Conservation (phyloP, 768 basidiomycete genomes). For the Phaeolepiota aurea region DNA sequence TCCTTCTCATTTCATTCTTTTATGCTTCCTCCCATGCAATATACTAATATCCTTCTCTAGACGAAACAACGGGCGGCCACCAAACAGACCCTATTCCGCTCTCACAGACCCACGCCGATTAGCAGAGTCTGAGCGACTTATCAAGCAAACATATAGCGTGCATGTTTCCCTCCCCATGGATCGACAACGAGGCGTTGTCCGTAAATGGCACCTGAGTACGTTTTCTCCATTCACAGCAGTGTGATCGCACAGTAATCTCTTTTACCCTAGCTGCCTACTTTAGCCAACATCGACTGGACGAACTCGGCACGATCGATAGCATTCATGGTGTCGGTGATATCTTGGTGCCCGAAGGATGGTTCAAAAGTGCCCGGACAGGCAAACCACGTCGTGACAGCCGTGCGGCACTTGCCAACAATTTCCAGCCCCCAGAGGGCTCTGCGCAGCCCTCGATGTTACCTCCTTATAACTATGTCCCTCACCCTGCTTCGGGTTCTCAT, state of each 20-base stretch:
- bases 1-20: background rate
- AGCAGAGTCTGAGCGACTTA: slow-evolving; percentile 52
- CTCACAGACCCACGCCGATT: slow-evolving; percentile 25
- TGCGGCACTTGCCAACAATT: slow-evolving; percentile 21
- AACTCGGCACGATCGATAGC: slow-evolving; percentile 62
- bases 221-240: no score
- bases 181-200: slow-evolving; percentile 39
- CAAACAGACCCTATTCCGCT: slow-evolving; percentile 22
- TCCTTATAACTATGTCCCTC: slow-evolving; percentile 11
- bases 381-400: slow-evolving; percentile 50
- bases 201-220: slow-evolving; percentile 84
- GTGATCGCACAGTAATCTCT: no score
- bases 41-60: background rate
- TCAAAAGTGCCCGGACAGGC: slow-evolving; percentile 67
- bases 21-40: background rate
- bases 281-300: slow-evolving; percentile 67
- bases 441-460: slow-evolving; percentile 16
- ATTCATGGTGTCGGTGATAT: slow-evolving; percentile 60
- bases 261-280: slow-evolving; percentile 66
- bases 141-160: slow-evolving; percentile 83
- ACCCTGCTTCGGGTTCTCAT: slow-evolving; percentile 12
- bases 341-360: slow-evolving; percentile 68
- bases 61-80: slow-evolving; percentile 16
- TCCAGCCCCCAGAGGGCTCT: slow-evolving; percentile 18
- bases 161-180: slow-evolving; percentile 57